Conservation (phyloP, 2,329 filamentous ascomycete species). For the Bipolaris cookei region DNA sequence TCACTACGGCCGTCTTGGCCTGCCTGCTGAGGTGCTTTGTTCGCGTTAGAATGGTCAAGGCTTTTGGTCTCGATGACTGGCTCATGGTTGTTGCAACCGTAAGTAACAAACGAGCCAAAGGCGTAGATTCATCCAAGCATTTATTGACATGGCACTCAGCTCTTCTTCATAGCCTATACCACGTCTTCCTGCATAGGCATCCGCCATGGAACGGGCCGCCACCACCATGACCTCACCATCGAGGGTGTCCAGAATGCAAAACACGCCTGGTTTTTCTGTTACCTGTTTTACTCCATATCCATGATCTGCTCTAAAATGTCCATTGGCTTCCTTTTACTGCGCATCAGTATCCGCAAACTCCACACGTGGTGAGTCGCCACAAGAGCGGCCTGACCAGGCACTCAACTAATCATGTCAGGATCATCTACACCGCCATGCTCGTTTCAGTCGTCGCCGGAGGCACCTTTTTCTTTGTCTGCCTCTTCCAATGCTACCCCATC, state of each 20-base stretch:
- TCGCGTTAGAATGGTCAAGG: constrained; percentile 43
- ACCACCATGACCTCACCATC: constrained; percentile 31
- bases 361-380: constrained; percentile 29
- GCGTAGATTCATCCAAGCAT: too few relatives aligned
- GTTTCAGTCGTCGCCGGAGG: constrained; percentile 46
- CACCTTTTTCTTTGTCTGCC: constrained; percentile 55
- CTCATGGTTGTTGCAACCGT: constrained; percentile 44
- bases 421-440: constrained; percentile 50
- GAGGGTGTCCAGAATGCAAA: constrained; percentile 32
- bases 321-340: constrained; percentile 42
- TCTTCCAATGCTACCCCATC: constrained; percentile 60
- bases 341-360: constrained; percentile 38
- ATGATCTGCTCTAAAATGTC: constrained; percentile 46
- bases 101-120: constrained; percentile 8
- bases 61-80: constrained; percentile 46
- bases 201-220: constrained; percentile 40
- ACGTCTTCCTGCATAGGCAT: constrained; percentile 38
- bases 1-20: constrained; percentile 33
- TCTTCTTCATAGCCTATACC: constrained; percentile 35
- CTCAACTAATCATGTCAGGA: constrained; percentile 13
- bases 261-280: constrained; percentile 45
- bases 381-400: too few relatives aligned
- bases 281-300: constrained; percentile 40
- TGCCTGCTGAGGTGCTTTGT: constrained; percentile 41
- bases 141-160: constrained; percentile 18